phyloP scores from a whole-genome alignment of 2,329 filamentous ascomycete species.

The Clarireedia homoeocarpa region DNA sequence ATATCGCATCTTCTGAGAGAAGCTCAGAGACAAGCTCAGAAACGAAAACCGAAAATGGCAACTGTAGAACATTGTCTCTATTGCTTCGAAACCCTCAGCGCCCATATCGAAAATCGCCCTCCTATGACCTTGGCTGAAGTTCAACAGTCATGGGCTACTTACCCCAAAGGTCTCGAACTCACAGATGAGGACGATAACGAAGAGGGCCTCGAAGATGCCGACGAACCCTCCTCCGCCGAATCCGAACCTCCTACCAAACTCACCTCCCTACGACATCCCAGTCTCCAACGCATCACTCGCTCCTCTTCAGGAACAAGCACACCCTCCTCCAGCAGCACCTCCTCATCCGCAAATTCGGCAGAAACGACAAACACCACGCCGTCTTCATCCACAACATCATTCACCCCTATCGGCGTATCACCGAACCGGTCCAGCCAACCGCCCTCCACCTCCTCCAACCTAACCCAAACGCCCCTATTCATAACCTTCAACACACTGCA shows the following conservation, averaged over 20 bases:
- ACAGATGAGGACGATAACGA: constrained; percentile 27
- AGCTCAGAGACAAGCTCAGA: neutral
- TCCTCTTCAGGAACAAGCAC: constrained; percentile 3
- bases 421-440: constrained; percentile 13
- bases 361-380: constrained; percentile 35
- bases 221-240: neutral
- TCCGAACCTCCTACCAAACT: neutral
- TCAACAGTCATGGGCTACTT: constrained; percentile 51
- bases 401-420: constrained; percentile 18
- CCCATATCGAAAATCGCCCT: constrained; percentile 63
- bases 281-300: constrained; percentile 15
- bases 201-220: neutral
- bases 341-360: constrained; percentile 18
- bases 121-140: constrained; percentile 61
- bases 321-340: neutral
- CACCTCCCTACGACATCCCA: constrained; percentile 11
- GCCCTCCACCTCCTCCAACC: constrained; percentile 12
- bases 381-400: constrained; percentile 34
- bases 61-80: constrained; percentile 78
- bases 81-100: constrained; percentile 82
- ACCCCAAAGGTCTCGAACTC: constrained; percentile 31
- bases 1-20: neutral
- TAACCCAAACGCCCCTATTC: constrained; percentile 66
- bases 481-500: constrained; percentile 77
- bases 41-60: constrained; percentile 54